Conservation (phyloP, 108 stramenopile genomes). For the Fistulifera pelliculosa region DNA sequence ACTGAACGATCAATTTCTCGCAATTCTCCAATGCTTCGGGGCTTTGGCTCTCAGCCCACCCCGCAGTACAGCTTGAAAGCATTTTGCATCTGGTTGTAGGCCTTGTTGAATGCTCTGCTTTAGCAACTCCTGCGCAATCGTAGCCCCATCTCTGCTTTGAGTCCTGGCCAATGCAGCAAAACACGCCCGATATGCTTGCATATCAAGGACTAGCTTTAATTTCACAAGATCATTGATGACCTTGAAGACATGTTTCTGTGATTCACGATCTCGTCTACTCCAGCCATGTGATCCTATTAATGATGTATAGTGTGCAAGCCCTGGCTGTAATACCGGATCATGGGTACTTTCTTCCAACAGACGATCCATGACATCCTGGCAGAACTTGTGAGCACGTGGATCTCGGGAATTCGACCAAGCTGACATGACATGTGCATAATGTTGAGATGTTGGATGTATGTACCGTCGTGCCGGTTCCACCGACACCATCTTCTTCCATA, state of each 20-base stretch:
- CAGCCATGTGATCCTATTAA: not conserved
- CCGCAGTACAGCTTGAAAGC: not conserved
- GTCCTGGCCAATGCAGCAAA: not conserved
- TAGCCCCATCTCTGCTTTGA: not conserved
- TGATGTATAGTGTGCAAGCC: not conserved
- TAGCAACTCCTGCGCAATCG: not conserved
- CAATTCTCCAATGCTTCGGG: not conserved
- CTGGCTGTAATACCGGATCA: not conserved
- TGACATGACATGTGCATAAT: not conserved
- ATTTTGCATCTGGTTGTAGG: not conserved
- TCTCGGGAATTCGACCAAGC: slow-evolving; percentile 2
- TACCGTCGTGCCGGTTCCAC: not conserved
- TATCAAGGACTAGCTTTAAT: not conserved
- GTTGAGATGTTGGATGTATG: not conserved
- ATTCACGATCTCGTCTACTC: not conserved
- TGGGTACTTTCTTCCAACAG: not conserved
- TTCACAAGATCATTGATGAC: not conserved
- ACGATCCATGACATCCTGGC: not conserved
- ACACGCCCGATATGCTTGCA: not conserved
- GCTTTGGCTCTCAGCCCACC: not conserved
- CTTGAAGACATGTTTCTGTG: not conserved
- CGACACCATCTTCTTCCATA: not conserved
- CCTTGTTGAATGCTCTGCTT: not conserved
- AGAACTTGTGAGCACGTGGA: not conserved
- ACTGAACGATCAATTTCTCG: not conserved